Base-by-base conservation (phyloP, 2,329 filamentous ascomycete genomes). In the Aspergillus aculeatus region DNA sequence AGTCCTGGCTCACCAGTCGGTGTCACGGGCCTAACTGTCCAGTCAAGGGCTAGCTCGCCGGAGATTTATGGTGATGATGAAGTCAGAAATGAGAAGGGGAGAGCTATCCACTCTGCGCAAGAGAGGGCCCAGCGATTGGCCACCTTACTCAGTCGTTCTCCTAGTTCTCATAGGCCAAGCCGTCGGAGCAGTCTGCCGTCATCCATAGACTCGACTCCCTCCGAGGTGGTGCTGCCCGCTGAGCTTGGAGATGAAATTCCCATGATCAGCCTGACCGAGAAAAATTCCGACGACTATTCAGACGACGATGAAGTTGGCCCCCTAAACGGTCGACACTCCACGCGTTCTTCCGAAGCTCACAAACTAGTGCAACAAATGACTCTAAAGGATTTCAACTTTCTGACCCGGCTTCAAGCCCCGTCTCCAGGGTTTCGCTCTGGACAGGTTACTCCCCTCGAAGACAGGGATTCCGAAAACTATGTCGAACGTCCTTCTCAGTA, bases 401-500 rank as follows among this genome's bases (percentile, higher is more conserved):
- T 76, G 61, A 68, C 65, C 65, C 71, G 73, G 57, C 64, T 74
- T 61, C 72, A 66, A 57, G 66, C 72, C 59, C 68, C 68, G 5
- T 71, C 71, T 51, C 64, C 71, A 23, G 69, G 68, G 26, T 61
- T 74, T 32, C 65, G 68, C n/a, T 75, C 75, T n/a, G 72, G 71
- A 24, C 71, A 72, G 50, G 64, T 62, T 26, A 75, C 73, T 19
- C 71, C 71, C 5, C 61, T 71, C 11, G 74, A 74, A 53, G 76
- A 77, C 47, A 67, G 72, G 41, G 80, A 84, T 48, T 80, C 83
- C 23, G 83, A 85, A 48, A 82, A 85, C 58, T 91, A 90, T 69
- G 84, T 90, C 19, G 86, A 88, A 49, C 81, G 82, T 47, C 90
- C 90, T 4, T 77, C 81, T 23, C 84, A 88, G 63, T 93, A 91